Percentiles rank a stretch among this genome's conserved stretches.
These are phyloP conservation scores for Castanea crenata DNA, from an alignment of 306 rosid species.

Conservation along the genomic window DNA sequence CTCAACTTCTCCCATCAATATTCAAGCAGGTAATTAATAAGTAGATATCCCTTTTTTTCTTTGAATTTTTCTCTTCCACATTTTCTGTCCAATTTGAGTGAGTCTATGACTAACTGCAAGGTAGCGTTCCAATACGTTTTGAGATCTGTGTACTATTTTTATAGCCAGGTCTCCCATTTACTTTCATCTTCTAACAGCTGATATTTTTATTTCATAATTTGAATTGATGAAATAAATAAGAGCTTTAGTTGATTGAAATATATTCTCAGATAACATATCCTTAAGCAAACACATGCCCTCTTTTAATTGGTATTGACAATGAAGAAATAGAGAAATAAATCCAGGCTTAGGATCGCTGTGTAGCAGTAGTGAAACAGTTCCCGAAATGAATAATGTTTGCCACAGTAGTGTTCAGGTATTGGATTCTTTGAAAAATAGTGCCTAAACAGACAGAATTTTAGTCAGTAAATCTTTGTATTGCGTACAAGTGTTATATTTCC, in stretches of 20 bases:
- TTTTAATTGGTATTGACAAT: neutral
- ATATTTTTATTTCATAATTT: neutral
- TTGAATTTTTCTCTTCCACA: neutral
- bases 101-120: neutral
- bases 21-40: slow-evolving; percentile 73
- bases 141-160: neutral
- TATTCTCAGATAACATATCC: neutral
- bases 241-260: neutral
- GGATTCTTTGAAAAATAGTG: neutral
- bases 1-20: slow-evolving; percentile 87
- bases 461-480: neutral
- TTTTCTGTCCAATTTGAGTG: neutral
- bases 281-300: neutral
- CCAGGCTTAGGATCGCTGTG: neutral
- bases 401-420: neutral
- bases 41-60: neutral
- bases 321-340: neutral
- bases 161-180: neutral
- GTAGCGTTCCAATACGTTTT: neutral
- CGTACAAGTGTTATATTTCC: neutral
- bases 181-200: neutral
- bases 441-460: neutral
- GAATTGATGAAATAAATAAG: neutral
- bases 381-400: neutral
- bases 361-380: neutral